These are phyloP conservation scores for Trapa bicornis DNA, from an alignment of 345 rosid genomes.

Conservation along the genomic window DNA sequence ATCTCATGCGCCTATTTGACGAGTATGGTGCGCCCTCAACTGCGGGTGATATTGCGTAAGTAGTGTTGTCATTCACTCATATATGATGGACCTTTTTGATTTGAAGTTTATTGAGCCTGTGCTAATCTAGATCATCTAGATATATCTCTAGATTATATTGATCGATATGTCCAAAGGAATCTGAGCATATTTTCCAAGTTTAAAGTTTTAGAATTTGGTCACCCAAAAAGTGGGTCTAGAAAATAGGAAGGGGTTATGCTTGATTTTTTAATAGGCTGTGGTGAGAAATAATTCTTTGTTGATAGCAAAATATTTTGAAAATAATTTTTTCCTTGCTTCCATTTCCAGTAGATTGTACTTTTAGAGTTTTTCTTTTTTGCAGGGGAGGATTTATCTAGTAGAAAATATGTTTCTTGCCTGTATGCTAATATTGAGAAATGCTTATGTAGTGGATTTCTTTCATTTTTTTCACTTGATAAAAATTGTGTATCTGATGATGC, in stretches of 20 bases:
- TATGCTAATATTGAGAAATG: neutral
- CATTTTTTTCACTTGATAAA: neutral
- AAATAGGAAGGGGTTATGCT: neutral
- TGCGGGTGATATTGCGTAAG: constrained; percentile 99
- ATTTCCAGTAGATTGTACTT: neutral
- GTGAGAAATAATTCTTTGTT: neutral
- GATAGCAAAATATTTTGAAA: neutral
- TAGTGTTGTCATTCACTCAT: neutral
- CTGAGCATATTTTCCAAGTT: neutral
- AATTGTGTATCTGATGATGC: neutral
- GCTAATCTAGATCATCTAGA: neutral
- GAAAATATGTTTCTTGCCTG: neutral
- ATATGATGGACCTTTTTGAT: neutral
- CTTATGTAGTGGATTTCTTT: neutral
- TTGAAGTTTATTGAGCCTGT: neutral
- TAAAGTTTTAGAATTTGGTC: neutral
- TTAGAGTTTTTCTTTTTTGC: neutral
- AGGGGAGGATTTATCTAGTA: neutral
- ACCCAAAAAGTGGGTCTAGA: neutral
- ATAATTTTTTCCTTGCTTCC: neutral
- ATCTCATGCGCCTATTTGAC: constrained; percentile 98
- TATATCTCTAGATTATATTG: neutral
- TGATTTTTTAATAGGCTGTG: neutral
- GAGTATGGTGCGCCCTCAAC: constrained; percentile 98
- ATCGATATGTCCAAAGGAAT: neutral